Evolutionary conservation across 805 yeast genomes (phyloP).

Genomic region (Candida dendrica): DNA sequence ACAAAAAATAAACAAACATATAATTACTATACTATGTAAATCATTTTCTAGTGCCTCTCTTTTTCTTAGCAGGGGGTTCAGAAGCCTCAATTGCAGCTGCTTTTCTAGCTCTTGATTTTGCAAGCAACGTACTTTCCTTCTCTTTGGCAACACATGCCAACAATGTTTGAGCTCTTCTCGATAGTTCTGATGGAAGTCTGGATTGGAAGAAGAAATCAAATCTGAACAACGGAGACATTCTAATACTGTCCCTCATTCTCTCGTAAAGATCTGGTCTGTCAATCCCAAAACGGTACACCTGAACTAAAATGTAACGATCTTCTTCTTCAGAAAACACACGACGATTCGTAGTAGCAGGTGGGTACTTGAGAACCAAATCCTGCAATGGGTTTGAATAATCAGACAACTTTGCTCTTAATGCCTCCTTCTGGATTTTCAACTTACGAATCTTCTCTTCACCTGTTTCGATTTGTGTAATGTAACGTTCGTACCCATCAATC

Average conservation of each 20-base stretch:
- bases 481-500: slow-evolving; percentile 86
- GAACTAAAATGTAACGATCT: slow-evolving; percentile 79
- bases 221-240: slow-evolving; percentile 69
- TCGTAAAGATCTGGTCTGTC: slow-evolving; percentile 78
- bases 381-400: slow-evolving; percentile 70
- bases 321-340: slow-evolving; percentile 81
- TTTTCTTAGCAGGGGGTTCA: not conserved
- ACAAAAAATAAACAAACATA: too few species aligned
- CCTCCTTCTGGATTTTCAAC: slow-evolving; percentile 64
- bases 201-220: slow-evolving; percentile 85
- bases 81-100: not conserved
- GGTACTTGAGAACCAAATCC: slow-evolving; percentile 64
- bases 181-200: slow-evolving; percentile 68
- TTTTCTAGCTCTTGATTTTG: not conserved
- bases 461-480: slow-evolving; percentile 68
- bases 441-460: slow-evolving; percentile 82
- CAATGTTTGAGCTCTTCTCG: slow-evolving; percentile 76
- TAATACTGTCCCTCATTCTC: slow-evolving; percentile 63
- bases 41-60: slow-evolving; percentile 1
- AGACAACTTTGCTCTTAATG: slow-evolving; percentile 67
- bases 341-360: slow-evolving; percentile 61
- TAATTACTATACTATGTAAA: too few species aligned
- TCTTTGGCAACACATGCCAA: slow-evolving; percentile 72
- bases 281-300: slow-evolving; percentile 72
- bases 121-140: slow-evolving; percentile 30